phyloP scores from a whole-genome alignment of 768 basidiomycete species.

The Mycena pura region DNA sequence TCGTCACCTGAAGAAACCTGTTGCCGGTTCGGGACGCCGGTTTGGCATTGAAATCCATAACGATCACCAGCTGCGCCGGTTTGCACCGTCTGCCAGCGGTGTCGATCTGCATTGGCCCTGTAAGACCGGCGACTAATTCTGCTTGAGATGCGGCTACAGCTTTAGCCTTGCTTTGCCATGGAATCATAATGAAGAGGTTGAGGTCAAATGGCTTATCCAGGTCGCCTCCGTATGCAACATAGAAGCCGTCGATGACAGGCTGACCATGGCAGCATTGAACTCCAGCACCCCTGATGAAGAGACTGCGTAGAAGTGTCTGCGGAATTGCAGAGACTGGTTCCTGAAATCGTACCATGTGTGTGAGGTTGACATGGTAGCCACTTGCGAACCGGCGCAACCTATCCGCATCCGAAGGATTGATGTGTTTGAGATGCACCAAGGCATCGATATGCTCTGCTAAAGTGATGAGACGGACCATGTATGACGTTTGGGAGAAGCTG shows the following conservation, averaged over 20 bases:
- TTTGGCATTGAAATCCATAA: not conserved
- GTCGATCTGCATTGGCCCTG: not conserved
- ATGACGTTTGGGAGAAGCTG: not conserved
- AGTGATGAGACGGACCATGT: not conserved
- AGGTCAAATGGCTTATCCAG: not conserved
- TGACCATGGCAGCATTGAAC: not conserved
- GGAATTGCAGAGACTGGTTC: not conserved
- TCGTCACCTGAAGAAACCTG: not conserved
- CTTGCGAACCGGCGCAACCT: not conserved
- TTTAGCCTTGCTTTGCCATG: not conserved
- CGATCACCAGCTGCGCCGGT: not conserved
- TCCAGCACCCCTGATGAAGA: not conserved
- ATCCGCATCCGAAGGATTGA: not conserved
- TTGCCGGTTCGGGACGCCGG: not conserved
- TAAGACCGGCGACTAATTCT: not conserved
- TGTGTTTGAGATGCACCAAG: not conserved
- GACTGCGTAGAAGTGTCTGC: not conserved
- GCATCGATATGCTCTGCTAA: not conserved
- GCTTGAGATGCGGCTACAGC: not conserved
- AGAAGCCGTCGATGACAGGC: not conserved
- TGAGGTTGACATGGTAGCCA: not conserved
- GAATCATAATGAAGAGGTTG: not conserved
- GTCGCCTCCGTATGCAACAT: no score
- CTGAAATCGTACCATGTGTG: not conserved
- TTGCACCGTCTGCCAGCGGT: not conserved